phyloP scores from a whole-genome alignment of 179 eudicot genomes.

The Camellia oleifera region DNA sequence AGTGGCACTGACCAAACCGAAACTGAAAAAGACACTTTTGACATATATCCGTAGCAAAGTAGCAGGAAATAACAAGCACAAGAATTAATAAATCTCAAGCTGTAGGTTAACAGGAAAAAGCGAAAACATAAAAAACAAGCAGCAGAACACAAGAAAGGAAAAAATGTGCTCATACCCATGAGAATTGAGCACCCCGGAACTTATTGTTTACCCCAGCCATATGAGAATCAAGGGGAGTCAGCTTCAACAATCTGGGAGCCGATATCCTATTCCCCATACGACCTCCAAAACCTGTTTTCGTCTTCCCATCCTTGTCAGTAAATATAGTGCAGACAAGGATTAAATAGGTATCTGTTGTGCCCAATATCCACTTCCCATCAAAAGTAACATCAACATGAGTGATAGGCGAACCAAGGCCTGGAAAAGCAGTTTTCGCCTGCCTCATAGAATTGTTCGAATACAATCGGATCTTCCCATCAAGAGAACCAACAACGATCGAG shows the following conservation, averaged over 20 bases:
- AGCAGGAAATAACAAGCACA: background rate
- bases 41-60: background rate
- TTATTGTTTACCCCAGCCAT: conserved; percentile 68
- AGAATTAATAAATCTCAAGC: background rate
- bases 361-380: conserved; percentile 96
- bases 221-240: conserved; percentile 88
- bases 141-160: background rate
- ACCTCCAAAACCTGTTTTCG: conserved; percentile 81
- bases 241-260: conserved; percentile 87
- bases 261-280: conserved; percentile 86
- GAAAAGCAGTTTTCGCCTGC: conserved; percentile 92
- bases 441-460: conserved; percentile 91
- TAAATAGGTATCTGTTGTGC: conserved; percentile 81
- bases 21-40: background rate
- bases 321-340: conserved; percentile 84
- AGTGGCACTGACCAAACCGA: background rate
- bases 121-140: background rate
- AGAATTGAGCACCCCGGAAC: conserved; percentile 84
- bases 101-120: background rate
- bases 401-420: conserved; percentile 86
- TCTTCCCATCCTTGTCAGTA: conserved; percentile 80
- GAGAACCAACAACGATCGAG: conserved; percentile 90
- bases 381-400: conserved; percentile 93
- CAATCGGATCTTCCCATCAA: conserved; percentile 93
- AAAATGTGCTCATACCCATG: conserved; percentile 61